Percentiles rank a stretch among this genome's conserved stretches.
Evolutionary conservation across 805 yeast species (phyloP).

Genomic region (Isabelozyma heimii): DNA sequence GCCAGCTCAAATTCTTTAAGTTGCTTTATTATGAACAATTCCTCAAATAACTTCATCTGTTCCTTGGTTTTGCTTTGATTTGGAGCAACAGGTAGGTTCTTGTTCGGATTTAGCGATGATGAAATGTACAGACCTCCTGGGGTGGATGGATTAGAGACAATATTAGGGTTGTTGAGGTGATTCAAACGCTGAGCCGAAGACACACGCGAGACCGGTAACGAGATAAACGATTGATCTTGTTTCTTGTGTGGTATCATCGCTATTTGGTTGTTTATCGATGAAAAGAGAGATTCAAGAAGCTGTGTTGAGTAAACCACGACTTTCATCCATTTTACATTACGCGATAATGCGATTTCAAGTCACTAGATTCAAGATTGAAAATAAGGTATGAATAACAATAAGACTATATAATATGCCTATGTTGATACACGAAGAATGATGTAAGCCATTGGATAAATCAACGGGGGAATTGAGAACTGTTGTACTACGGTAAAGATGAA

Average conservation of each 20-base stretch:
- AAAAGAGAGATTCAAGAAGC: too few relatives aligned
- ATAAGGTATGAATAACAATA: too few relatives aligned
- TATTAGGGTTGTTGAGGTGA: conserved; percentile 12
- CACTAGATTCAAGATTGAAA: too few relatives aligned
- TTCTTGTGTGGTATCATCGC: conserved; percentile 28
- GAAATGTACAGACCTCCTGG: conserved; percentile 26
- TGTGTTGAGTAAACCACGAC: too few relatives aligned
- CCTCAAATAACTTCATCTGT: conserved; percentile 25
- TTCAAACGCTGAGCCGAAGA: conserved; percentile 29
- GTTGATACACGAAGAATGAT: too few relatives aligned
- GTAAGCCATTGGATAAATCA: too few relatives aligned
- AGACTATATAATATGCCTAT: too few relatives aligned
- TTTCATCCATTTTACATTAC: too few relatives aligned
- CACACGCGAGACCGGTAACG: conserved; percentile 37
- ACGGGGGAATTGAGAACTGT: too few relatives aligned
- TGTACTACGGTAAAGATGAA: too few relatives aligned
- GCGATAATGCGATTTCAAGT: too few relatives aligned
- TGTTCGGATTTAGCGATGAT: conserved; percentile 38
- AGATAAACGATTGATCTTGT: conserved; percentile 22
- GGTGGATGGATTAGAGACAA: conserved; percentile 23
- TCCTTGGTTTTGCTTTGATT: conserved; percentile 16
- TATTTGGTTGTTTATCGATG: not conserved
- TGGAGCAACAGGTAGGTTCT: conserved; percentile 24
- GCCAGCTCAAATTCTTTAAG: conserved; percentile 29
- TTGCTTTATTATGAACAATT: conserved; percentile 28